Evolutionary conservation across 139 green algal species (phyloP).

Genomic region (Chlamydomonas urium): DNA sequence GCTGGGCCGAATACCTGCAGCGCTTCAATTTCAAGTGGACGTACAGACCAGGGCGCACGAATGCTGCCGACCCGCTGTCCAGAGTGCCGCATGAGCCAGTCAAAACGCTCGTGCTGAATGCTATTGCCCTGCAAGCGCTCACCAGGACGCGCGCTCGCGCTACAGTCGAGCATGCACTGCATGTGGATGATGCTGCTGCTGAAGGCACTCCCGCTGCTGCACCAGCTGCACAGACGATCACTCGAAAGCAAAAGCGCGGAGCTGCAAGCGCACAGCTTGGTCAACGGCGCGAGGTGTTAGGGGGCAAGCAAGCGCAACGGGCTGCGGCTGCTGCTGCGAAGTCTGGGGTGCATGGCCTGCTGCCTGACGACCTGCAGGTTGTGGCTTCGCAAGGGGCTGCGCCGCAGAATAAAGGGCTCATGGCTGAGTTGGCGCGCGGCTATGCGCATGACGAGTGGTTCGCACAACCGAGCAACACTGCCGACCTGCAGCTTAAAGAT

Average conservation of each 20-base stretch:
- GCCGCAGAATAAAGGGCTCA: background rate
- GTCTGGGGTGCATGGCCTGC: background rate
- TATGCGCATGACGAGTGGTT: constrained; percentile 8
- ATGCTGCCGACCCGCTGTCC: constrained; percentile 41
- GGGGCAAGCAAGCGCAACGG: background rate
- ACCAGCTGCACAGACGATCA: too few species aligned
- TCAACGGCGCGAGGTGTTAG: too few species aligned
- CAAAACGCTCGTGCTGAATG: background rate
- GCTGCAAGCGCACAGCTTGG: too few species aligned
- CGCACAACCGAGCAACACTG: background rate
- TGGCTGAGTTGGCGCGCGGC: background rate
- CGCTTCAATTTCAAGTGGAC: constrained; percentile 29
- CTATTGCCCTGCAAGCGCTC: background rate
- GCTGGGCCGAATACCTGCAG: constrained; percentile 25
- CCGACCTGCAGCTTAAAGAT: background rate
- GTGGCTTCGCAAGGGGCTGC: background rate
- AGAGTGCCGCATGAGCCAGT: constrained; percentile 1
- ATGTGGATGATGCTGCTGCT: background rate
- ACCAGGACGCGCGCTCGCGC: background rate
- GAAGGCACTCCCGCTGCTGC: background rate
- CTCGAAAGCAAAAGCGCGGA: too few species aligned
- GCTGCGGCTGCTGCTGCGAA: background rate
- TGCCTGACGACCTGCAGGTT: background rate
- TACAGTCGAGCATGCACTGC: background rate
- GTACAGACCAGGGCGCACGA: constrained; percentile 37